Conservation (phyloP, 495 filamentous ascomycete genomes). For the Xylaria cubensis region DNA sequence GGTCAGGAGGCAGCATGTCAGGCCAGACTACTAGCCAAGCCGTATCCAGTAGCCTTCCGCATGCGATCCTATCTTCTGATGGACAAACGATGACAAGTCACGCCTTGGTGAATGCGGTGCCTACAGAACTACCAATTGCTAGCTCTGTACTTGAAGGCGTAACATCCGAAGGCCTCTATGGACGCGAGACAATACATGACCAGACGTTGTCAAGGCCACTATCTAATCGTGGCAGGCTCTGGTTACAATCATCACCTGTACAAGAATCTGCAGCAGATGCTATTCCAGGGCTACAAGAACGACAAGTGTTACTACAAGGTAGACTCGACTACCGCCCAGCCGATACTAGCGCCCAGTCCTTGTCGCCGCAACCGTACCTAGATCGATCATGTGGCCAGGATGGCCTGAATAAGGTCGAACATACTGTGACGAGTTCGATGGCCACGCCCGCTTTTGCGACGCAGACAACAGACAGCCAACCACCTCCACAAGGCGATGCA, state of each 20-base stretch:
- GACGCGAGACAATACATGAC: neutral
- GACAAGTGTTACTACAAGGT: neutral
- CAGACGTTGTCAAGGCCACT: neutral
- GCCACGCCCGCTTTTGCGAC: neutral
- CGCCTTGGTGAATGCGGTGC: neutral
- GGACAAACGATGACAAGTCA: neutral
- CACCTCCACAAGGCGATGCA: neutral
- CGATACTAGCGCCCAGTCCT: neutral
- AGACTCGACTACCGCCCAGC: neutral
- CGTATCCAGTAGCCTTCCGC: neutral
- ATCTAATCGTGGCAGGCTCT: neutral
- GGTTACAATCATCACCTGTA: slow-evolving; percentile 3
- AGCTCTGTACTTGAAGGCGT: neutral
- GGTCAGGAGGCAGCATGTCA: neutral
- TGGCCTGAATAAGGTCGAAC: neutral
- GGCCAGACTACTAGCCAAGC: neutral
- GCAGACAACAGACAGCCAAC: neutral
- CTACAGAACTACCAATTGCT: neutral
- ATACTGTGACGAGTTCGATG: neutral
- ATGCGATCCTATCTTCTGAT: neutral
- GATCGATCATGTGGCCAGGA: slow-evolving; percentile 7
- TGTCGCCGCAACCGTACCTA: neutral
- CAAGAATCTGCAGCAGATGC: neutral
- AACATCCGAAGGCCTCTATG: slow-evolving; percentile 17
- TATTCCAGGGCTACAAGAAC: neutral